Percentiles rank a stretch among this genome's conserved stretches.
Evolutionary conservation across 495 filamentous ascomycete genomes (phyloP).

Genomic region (Talaromyces nanjingensis): DNA sequence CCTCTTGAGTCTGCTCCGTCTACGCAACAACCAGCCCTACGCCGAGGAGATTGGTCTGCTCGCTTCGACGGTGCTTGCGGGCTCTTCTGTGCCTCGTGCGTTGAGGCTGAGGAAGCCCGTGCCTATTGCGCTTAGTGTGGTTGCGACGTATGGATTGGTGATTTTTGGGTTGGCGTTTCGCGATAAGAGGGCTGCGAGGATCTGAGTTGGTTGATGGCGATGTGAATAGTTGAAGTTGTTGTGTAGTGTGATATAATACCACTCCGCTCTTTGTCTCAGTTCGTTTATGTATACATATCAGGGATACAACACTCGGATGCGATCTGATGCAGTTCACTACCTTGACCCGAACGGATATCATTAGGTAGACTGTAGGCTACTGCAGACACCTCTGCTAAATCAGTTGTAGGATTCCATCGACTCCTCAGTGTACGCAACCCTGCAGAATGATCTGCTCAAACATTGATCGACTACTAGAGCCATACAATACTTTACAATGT

Average conservation of each 20-base stretch:
- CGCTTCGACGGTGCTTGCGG: constrained; percentile 75
- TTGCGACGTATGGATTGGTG: constrained; percentile 58
- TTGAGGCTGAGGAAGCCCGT: constrained; percentile 70
- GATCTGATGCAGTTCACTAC: no score
- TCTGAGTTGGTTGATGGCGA: no score
- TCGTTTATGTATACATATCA: no score
- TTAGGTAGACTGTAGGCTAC: no score
- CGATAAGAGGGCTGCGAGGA: constrained; percentile 17
- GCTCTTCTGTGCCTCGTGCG: constrained; percentile 75
- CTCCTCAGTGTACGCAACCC: neutral
- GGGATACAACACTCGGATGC: no score
- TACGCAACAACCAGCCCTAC: constrained; percentile 49
- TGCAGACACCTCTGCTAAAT: neutral
- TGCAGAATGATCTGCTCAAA: neutral
- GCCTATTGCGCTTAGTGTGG: constrained; percentile 61
- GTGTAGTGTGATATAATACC: neutral
- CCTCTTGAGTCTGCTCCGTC: constrained; percentile 37
- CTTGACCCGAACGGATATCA: no score
- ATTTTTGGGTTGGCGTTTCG: constrained; percentile 50
- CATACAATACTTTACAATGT: neutral
- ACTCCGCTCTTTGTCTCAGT: neutral
- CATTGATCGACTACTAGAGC: neutral
- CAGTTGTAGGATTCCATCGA: neutral
- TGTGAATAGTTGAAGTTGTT: neutral
- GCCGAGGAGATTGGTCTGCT: constrained; percentile 71